Percentiles rank a stretch among this genome's conserved stretches.
These are phyloP conservation scores for Lactarius deliciosus DNA, from an alignment of 768 basidiomycete genomes.

Conservation along the genomic window DNA sequence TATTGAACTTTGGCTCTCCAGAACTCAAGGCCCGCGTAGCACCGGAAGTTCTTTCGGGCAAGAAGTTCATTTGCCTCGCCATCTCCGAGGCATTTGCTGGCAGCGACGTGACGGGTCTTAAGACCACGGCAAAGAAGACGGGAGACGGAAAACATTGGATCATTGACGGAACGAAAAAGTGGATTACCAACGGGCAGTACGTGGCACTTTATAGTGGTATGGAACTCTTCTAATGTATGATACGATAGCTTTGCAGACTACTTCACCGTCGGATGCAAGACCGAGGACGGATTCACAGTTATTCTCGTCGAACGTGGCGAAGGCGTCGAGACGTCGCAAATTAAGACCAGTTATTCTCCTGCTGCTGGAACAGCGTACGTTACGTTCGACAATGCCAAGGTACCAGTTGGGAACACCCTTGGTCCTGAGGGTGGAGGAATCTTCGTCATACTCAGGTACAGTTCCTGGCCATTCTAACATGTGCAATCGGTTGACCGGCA, in stretches of 20 bases:
- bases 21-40: conserved; percentile 55
- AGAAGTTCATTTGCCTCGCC: conserved; percentile 84
- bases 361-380: conserved; percentile 86
- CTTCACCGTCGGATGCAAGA: conserved; percentile 75
- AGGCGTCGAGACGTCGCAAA: conserved; percentile 79
- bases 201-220: conserved; percentile 23
- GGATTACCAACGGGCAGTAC: conserved; percentile 77
- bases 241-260: conserved; percentile 43
- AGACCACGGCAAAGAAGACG: conserved; percentile 74
- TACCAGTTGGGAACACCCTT: conserved; percentile 85
- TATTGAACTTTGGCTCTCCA: conserved; percentile 76
- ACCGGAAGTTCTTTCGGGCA: conserved; percentile 64
- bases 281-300: conserved; percentile 75
- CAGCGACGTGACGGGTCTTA: conserved; percentile 77
- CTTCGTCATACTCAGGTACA: conserved; percentile 56
- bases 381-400: conserved; percentile 81
- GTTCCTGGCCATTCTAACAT: neutral
- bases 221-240: conserved; percentile 3
- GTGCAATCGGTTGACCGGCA: neutral
- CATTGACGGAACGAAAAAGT: conserved; percentile 85
- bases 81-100: conserved; percentile 90
- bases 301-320: conserved; percentile 82
- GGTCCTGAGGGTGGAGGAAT: conserved; percentile 76
- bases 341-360: conserved; percentile 88
- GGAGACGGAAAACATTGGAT: conserved; percentile 84